A percentile compares a stretch with the other conserved stretches of the same genome.
Conservation (phyloP, 176 grass and related monocot species). For the Coix lacrymajobi region DNA sequence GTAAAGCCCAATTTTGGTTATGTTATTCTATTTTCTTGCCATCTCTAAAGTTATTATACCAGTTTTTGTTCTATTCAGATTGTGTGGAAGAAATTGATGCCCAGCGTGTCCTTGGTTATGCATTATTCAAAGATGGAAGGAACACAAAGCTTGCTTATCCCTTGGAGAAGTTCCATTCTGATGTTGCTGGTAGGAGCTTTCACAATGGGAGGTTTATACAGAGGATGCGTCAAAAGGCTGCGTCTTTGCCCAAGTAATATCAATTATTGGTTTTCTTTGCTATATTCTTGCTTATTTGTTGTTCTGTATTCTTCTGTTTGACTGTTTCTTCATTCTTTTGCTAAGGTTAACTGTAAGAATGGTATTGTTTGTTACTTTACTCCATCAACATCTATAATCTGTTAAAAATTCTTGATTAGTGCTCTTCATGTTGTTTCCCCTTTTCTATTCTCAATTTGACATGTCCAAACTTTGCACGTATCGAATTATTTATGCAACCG, state of each 20-base stretch:
- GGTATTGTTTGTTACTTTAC: not conserved
- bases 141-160: conserved; percentile 81
- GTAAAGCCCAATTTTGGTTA: conserved; percentile 36
- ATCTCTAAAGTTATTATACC: not conserved
- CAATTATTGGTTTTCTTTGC: not conserved
- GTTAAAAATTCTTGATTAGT: not conserved
- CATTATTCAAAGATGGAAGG: conserved; percentile 89
- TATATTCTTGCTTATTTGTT: not conserved
- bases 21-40: not conserved
- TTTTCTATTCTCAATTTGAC: not conserved
- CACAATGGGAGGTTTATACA: conserved; percentile 97
- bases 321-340: not conserved
- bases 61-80: conserved; percentile 41
- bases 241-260: conserved; percentile 74
- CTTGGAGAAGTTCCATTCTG: conserved; percentile 85
- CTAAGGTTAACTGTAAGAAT: not conserved
- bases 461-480: not conserved
- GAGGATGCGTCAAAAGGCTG: conserved; percentile 83
- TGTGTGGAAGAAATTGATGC: conserved; percentile 97
- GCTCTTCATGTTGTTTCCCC: not conserved
- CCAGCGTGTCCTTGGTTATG: conserved; percentile 83
- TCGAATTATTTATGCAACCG: not conserved
- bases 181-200: conserved; percentile 93
- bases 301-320: not conserved
- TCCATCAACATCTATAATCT: not conserved